Evolutionary conservation across 495 filamentous ascomycete genomes (phyloP), one percentile per base, ranked within the genome.

Genomic region (Saxophila tyrrhenica): DNA sequence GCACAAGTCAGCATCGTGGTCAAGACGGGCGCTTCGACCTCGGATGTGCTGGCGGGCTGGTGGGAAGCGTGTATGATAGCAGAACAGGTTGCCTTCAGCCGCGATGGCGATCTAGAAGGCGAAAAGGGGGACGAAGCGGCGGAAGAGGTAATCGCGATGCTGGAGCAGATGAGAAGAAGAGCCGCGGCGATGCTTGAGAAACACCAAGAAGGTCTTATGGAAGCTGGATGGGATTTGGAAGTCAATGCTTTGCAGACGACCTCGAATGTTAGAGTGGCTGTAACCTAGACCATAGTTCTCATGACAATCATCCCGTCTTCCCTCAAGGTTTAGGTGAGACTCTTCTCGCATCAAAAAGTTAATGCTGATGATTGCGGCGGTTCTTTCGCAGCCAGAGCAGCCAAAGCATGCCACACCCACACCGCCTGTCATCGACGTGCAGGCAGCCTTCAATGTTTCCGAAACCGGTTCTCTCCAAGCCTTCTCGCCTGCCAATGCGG

Each of bases 141-240:
- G 13, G 29, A 35, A 7, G 29, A 35, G 29, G 13, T 5, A 13
- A 7, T 35, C 13, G 13, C 29, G 29, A 35, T 35, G 29, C 13
- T 35, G 29, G 13, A 13, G 29, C 29, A 35, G 29, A 35, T 13
- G 13, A 35, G 13, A 13, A 13, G 13, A 13, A 5, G 13, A 13
- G 8, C 95, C 86, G 87, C 73, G 75, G 44, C 82, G 52, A 25
- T 48, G 41, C 46, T 50, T 21, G 20, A 47, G 47, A 69, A 70
- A 22, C 76, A 70, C 63, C 32, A 71, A 13, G 52, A 52, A 16
- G 64, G 57, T n/a, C 55, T 87, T 47, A 54, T 44, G 51, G 60
- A 58, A 42, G 72, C 48, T 16, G 82, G 83, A 9, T 86, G 83
- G 84, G 75, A 84, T 69, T 45, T 83, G 48, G 70, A 74, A 52